phyloP scores from a whole-genome alignment of 257 asterid genomes.

The Lycium barbarum region DNA sequence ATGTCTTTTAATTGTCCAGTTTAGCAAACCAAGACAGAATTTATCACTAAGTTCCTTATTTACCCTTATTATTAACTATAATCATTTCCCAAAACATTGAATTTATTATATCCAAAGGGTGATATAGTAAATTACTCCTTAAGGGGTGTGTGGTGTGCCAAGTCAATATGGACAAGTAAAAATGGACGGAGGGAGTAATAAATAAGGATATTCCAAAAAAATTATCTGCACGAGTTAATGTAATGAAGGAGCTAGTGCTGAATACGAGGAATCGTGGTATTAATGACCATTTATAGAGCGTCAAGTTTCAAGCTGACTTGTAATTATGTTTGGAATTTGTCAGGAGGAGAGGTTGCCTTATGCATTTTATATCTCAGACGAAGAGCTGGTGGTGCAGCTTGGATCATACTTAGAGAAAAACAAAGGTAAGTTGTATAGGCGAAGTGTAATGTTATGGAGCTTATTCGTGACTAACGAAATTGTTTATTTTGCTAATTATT shows the following conservation, averaged over 20 bases:
- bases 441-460: background rate
- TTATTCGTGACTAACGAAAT: background rate
- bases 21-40: too few species aligned
- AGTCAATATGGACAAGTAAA: too few species aligned
- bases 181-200: background rate
- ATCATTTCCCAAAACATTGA: too few species aligned
- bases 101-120: too few species aligned
- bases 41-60: too few species aligned
- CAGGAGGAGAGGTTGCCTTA: constrained; percentile 94
- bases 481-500: background rate
- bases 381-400: constrained; percentile 81
- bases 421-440: constrained; percentile 53
- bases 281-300: background rate
- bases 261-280: background rate
- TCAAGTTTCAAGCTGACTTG: background rate
- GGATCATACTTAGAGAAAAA: constrained; percentile 75
- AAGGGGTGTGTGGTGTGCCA: too few species aligned
- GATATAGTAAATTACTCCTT: too few species aligned
- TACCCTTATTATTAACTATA: too few species aligned
- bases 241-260: background rate
- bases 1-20: too few species aligned
- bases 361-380: constrained; percentile 83
- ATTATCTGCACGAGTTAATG: background rate
- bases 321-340: constrained; percentile 30
- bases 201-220: too few species aligned